phyloP scores from a whole-genome alignment of 2,329 filamentous ascomycete species.

The Penicillium sp. region DNA sequence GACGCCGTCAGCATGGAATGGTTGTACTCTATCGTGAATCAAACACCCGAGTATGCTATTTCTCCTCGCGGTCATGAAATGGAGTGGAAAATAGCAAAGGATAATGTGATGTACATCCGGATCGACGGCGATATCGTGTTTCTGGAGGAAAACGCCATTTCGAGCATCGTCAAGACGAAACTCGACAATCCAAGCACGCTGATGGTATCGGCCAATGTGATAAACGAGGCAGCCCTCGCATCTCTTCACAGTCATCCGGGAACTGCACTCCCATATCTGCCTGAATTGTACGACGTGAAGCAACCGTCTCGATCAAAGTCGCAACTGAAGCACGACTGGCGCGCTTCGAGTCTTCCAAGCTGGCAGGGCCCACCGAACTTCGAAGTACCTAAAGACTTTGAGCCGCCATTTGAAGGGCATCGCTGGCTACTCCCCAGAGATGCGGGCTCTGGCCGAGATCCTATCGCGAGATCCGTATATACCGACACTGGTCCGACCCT shows the following conservation, averaged over 20 bases:
- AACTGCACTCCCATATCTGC: conserved; percentile 55
- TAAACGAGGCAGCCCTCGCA: conserved; percentile 57
- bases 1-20: conserved; percentile 39
- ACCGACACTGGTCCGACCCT: conserved; percentile 46
- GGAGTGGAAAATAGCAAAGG: conserved; percentile 19
- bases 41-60: conserved; percentile 32
- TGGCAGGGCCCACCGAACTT: conserved; percentile 38
- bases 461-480: conserved; percentile 53
- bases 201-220: conserved; percentile 56
- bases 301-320: conserved; percentile 20
- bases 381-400: conserved; percentile 28
- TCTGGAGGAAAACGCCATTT: conserved; percentile 50
- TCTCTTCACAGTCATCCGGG: conserved; percentile 57
- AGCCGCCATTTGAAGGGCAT: conserved; percentile 41
- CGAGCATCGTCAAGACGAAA: conserved; percentile 55
- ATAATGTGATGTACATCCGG: conserved; percentile 42
- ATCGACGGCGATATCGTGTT: conserved; percentile 48
- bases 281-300: conserved; percentile 40
- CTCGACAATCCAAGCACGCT: conserved; percentile 53
- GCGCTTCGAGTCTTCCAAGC: conserved; percentile 33
- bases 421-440: conserved; percentile 52
- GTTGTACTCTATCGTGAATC: conserved; percentile 34
- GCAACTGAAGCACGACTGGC: conserved; percentile 31
- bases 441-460: conserved; percentile 42
- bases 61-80: conserved; percentile 11